Evolutionary conservation across 768 basidiomycete genomes (phyloP).

Genomic region (Pseudohyphozyma bogoriensis): DNA sequence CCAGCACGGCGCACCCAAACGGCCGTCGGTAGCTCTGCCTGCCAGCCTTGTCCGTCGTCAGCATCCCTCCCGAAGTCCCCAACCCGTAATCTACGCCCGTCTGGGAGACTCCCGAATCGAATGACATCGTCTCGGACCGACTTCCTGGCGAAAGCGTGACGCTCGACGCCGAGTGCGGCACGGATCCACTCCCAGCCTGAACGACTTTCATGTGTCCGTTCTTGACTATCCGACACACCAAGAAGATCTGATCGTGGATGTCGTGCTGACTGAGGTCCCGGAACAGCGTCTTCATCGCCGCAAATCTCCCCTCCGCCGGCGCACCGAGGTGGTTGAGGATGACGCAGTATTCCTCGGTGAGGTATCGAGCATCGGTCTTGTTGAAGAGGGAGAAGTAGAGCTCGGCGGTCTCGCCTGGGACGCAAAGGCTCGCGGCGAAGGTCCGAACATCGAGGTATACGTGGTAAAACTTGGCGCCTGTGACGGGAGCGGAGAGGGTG

Average conservation of each 20-base stretch:
- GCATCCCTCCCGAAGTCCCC: conserved; percentile 1
- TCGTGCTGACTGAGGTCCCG: conserved; percentile 78
- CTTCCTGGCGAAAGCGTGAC: neutral
- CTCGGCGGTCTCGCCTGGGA: conserved; percentile 84
- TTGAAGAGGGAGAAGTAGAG: conserved; percentile 89
- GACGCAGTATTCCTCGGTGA: conserved; percentile 86
- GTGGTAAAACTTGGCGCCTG: conserved; percentile 67
- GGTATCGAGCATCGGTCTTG: conserved; percentile 64
- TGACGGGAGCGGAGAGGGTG: neutral
- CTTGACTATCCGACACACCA: conserved; percentile 82
- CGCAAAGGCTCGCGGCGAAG: conserved; percentile 80
- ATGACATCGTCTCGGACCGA: conserved; percentile 7
- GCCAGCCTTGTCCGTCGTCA: conserved; percentile 12
- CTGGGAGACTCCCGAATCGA: conserved; percentile 4
- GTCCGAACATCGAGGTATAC: conserved; percentile 82
- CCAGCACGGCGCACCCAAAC: conserved; percentile 90
- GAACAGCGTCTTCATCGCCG: conserved; percentile 73
- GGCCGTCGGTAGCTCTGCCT: conserved; percentile 57
- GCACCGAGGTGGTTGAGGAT: conserved; percentile 80
- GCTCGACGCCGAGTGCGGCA: too few species aligned
- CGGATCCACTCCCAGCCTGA: neutral
- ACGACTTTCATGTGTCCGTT: conserved; percentile 59
- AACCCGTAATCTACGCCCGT: neutral
- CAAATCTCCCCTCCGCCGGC: conserved; percentile 46
- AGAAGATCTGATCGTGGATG: conserved; percentile 69